These are phyloP conservation scores for Infundibulicybe gibba DNA, from an alignment of 768 basidiomycete species.

Conservation along the genomic window DNA sequence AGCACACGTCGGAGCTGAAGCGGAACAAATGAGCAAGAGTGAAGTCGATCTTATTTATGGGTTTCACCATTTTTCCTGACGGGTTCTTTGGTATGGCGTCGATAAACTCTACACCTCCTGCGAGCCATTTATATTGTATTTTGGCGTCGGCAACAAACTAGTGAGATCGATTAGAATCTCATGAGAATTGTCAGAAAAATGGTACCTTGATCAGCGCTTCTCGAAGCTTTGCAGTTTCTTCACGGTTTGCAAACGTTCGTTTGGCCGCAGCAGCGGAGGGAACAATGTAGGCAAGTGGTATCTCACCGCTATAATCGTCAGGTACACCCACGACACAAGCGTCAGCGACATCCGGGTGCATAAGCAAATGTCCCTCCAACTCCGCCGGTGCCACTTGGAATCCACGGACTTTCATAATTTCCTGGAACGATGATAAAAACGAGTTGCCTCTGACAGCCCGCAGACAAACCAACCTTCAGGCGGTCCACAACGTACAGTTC, in stretches of 20 bases:
- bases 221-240: conserved; percentile 36
- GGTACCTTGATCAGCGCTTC: conserved; percentile 52
- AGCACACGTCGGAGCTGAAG: conserved; percentile 46
- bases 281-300: conserved; percentile 70
- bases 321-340: conserved; percentile 62
- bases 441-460: background rate
- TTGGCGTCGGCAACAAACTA: conserved; percentile 60
- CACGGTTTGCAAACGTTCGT: conserved; percentile 25
- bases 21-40: background rate
- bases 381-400: conserved; percentile 66
- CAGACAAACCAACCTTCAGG: conserved; percentile 48
- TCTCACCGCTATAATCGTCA: conserved; percentile 75
- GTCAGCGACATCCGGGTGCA: conserved; percentile 58
- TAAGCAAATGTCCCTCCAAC: conserved; percentile 60
- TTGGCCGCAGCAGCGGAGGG: conserved; percentile 37
- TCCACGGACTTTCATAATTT: conserved; percentile 66
- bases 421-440: conserved; percentile 30
- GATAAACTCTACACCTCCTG: conserved; percentile 61
- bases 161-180: background rate
- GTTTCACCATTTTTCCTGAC: conserved; percentile 60
- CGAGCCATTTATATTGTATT: conserved; percentile 55
- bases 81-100: conserved; percentile 67
- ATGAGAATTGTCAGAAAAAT: background rate
- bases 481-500: conserved; percentile 73
- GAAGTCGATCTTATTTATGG: background rate